Percentiles rank a stretch among this genome's conserved stretches.
These are phyloP conservation scores for Naganishia sp. DNA, from an alignment of 1,284 basidiomycete species.

Conservation along the genomic window DNA sequence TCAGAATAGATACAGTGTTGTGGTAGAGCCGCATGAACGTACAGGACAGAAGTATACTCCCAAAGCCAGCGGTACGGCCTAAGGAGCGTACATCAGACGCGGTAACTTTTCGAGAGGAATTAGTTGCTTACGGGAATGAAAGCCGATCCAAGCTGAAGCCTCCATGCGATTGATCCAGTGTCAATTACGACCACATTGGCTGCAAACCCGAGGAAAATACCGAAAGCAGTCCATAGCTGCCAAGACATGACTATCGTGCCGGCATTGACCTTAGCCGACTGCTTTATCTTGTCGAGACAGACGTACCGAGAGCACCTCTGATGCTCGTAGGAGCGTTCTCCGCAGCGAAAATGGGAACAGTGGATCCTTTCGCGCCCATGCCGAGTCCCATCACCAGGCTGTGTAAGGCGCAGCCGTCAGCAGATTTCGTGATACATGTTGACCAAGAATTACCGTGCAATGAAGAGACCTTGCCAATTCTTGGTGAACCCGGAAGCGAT, in stretches of 20 bases:
- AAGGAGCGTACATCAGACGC: not conserved
- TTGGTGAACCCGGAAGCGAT: slow-evolving; percentile 64
- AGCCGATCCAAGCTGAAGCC: slow-evolving; percentile 27
- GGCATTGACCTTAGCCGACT: not conserved
- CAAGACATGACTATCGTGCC: slow-evolving; percentile 53
- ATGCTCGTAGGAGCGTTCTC: slow-evolving; percentile 55
- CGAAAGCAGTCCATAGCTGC: slow-evolving; percentile 57
- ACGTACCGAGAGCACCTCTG: slow-evolving; percentile 54
- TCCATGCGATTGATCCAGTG: slow-evolving; percentile 28
- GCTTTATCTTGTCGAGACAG: too few species aligned
- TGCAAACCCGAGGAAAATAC: slow-evolving; percentile 50
- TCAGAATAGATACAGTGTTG: not conserved
- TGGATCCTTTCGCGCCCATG: slow-evolving; percentile 56
- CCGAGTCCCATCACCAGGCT: slow-evolving; percentile 54
- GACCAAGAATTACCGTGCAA: slow-evolving; percentile 34
- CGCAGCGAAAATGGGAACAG: slow-evolving; percentile 55
- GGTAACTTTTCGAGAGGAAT: not conserved
- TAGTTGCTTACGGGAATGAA: slow-evolving; percentile 24
- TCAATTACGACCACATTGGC: slow-evolving; percentile 44
- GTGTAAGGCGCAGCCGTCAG: not conserved
- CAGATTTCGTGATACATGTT: not conserved
- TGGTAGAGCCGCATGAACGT: not conserved
- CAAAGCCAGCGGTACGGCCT: slow-evolving; percentile 27
- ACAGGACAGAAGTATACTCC: slow-evolving; percentile 30
- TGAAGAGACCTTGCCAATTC: slow-evolving; percentile 58